Base-by-base conservation (phyloP, 1,284 basidiomycete species). In the Leccinum ponderosum region DNA sequence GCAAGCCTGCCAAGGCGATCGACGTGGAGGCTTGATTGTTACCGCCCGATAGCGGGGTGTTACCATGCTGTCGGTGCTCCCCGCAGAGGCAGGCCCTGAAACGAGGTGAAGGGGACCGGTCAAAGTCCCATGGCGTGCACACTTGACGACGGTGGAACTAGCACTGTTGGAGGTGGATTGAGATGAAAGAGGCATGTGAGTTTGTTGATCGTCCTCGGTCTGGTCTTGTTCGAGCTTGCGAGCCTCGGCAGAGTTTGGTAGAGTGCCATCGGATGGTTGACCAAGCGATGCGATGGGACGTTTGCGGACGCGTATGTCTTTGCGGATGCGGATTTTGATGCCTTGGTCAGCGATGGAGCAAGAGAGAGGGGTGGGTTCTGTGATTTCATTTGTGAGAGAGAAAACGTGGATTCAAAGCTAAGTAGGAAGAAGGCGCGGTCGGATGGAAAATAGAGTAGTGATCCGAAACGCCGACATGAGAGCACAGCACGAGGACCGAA, bases 321-420 rank as follows among this genome's bases (percentile, higher is more conserved):
- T 95, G 48, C 93, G 85, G 44, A 96, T 95, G 27, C 94, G 87
- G 54, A 97, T 95, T 76, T 96, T 95, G 73, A 96, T 91, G 4
- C 94, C 94, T 76, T 97, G 94, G 69, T 94, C 91, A 9, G 94
- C 93, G 60, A 97, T 84, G 0, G 91, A 91, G 66, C 90, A 92
- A 2, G 94, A 96, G 1, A 96, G 80, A 15, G 90, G 88, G 0
- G 94, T 95, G 0, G 93, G 94, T 75, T 94, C 93, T 93, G 73
- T 39, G 12, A 44, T 62, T 20, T 56, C 55, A 52, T 35, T 55
- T 56, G 14, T 6, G 35, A 8, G 20, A 22, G 20, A 20, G n/a
- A 42, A 59, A 57, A 56, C 3, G 47, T 48, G 47, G 47, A 53
- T 56, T 51, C 61, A 6, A 61, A 14, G 47, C 47, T n/a, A 25